These are phyloP conservation scores for Ganoderma leucocontextum DNA, from an alignment of 1,284 basidiomycete species.

Conservation along the genomic window DNA sequence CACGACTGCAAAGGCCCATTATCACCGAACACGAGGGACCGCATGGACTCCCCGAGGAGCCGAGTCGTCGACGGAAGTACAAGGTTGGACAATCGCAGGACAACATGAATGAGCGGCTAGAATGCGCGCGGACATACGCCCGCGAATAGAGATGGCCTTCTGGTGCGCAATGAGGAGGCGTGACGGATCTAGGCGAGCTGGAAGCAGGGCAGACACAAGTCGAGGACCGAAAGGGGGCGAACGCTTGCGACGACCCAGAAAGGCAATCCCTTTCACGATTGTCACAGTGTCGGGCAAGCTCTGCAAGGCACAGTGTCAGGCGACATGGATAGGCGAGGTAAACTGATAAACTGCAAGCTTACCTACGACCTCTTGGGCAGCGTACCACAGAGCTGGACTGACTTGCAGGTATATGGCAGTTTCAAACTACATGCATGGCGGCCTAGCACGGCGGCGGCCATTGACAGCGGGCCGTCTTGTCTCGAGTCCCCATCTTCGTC, in stretches of 20 bases:
- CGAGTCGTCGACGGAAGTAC: constrained; percentile 11
- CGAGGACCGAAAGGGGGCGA: constrained; percentile 10
- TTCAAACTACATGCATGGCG: background rate
- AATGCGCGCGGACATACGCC: background rate
- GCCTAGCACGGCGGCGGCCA: too few species aligned
- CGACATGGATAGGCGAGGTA: background rate
- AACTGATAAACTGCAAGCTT: constrained; percentile 5
- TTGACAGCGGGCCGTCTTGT: background rate
- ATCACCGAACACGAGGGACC: constrained; percentile 4
- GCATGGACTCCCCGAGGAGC: constrained; percentile 9
- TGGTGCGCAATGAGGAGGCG: constrained; percentile 10
- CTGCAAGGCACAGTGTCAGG: background rate
- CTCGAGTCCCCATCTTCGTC: background rate
- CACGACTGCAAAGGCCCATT: constrained; percentile 1
- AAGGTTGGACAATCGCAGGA: constrained; percentile 25
- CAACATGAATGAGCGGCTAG: constrained; percentile 9
- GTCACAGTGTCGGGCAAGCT: background rate
- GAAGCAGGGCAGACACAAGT: constrained; percentile 15
- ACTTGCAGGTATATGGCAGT: background rate
- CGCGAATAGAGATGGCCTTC: constrained; percentile 8
- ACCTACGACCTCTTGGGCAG: background rate
- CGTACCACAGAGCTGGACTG: constrained; percentile 2
- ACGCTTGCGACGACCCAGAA: constrained; percentile 16
- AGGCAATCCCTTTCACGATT: constrained; percentile 16
- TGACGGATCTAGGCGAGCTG: constrained; percentile 1